Conservation (phyloP, 2,329 filamentous ascomycete genomes). For the Eutypella sp. region DNA sequence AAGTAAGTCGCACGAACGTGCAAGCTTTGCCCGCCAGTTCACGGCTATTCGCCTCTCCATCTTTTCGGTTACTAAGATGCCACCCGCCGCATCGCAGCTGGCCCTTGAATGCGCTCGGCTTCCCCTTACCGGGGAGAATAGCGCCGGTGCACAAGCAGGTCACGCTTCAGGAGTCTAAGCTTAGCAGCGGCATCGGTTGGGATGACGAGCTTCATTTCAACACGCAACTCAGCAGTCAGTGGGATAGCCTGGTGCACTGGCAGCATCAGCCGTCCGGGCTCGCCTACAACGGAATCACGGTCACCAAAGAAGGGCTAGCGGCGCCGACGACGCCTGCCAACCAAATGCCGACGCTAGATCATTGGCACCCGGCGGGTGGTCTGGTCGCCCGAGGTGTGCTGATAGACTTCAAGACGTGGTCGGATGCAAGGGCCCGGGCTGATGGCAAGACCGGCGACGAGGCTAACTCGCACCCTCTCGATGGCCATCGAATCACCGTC, state of each 20-base stretch:
- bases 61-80: too few species aligned
- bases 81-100: conserved; percentile 25
- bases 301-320: conserved; percentile 28
- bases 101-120: conserved; percentile 37
- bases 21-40: too few species aligned
- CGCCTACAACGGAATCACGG: conserved; percentile 46
- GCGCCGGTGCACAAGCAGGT: conserved; percentile 31
- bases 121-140: conserved; percentile 31
- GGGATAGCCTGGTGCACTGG: conserved; percentile 49
- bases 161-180: conserved; percentile 27
- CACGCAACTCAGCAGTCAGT: conserved; percentile 51
- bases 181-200: conserved; percentile 27
- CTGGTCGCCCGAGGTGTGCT: conserved; percentile 52
- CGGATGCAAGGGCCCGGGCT: conserved; percentile 36
- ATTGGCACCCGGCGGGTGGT: conserved; percentile 48
- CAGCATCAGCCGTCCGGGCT: conserved; percentile 37
- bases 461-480: conserved; percentile 46
- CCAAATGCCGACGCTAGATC: conserved; percentile 36
- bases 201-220: conserved; percentile 52
- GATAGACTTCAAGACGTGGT: conserved; percentile 44
- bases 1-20: conserved; percentile 33
- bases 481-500: conserved; percentile 47
- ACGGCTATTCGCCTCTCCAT: too few species aligned
- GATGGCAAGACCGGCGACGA: conserved; percentile 37
- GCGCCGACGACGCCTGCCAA: conserved; percentile 26